Percentiles rank a stretch among this genome's conserved stretches.
Evolutionary conservation across 1,139 yeast species (phyloP).

Genomic region (Sugiyamaella neomexicana): DNA sequence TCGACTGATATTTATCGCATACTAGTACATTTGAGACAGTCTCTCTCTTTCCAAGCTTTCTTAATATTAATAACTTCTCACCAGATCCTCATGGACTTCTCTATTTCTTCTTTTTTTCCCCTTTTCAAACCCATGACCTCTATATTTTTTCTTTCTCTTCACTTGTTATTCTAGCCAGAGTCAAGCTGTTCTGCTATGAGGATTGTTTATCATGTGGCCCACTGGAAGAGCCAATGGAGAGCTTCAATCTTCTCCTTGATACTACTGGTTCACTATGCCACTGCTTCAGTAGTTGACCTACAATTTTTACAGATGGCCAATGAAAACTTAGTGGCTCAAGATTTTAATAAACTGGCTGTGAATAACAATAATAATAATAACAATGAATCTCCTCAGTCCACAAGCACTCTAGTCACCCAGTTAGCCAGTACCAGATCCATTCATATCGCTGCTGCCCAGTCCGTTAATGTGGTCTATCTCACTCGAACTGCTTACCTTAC

Average conservation of each 20-base stretch:
- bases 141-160: neutral
- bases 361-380: neutral
- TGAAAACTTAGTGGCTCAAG: neutral
- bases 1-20: no score
- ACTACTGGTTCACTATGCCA: neutral
- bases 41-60: neutral
- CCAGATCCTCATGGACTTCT: neutral
- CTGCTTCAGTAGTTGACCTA: slow-evolving; percentile 14
- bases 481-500: slow-evolving; percentile 7
- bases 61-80: neutral
- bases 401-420: neutral
- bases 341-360: neutral
- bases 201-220: neutral
- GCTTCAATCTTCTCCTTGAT: neutral
- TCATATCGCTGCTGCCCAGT: neutral
- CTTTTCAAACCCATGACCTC: neutral
- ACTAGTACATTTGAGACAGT: no score
- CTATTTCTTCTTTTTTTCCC: neutral
- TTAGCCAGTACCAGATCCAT: neutral
- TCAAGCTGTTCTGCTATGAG: neutral
- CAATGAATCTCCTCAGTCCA: no score
- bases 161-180: neutral
- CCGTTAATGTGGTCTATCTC: neutral
- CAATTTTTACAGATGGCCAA: slow-evolving; percentile 15
- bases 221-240: neutral